These are phyloP conservation scores for Isoetes taiwanensis DNA, from an alignment of 75 land plant genomes.

Conservation along the genomic window DNA sequence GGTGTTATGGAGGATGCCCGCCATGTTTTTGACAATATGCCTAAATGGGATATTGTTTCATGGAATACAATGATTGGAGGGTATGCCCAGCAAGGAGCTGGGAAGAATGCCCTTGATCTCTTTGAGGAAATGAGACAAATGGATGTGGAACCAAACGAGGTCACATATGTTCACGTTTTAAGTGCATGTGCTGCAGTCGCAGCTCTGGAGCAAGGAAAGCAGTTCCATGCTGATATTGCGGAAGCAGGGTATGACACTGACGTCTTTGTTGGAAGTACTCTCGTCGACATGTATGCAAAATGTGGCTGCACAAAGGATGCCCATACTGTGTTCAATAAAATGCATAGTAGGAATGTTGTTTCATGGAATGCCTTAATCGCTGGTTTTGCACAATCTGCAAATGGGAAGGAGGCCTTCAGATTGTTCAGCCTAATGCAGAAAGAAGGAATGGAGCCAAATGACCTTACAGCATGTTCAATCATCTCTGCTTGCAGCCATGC, in stretches of 20 bases:
- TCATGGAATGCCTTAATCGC: slow-evolving; percentile 31
- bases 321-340: slow-evolving; percentile 13
- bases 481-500: slow-evolving; percentile 22
- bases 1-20: slow-evolving; percentile 21
- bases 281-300: no score
- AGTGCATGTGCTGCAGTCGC: slow-evolving; percentile 17
- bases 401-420: slow-evolving; percentile 29
- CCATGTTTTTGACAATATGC: slow-evolving; percentile 27
- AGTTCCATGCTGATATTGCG: slow-evolving; percentile 25
- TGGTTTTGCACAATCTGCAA: slow-evolving; percentile 53
- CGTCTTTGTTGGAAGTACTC: no score
- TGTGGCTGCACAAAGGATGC: slow-evolving; percentile 13
- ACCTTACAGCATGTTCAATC: slow-evolving; percentile 20
- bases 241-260: slow-evolving; percentile 19
- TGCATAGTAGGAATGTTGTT: slow-evolving; percentile 8
- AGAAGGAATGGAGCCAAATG: slow-evolving; percentile 35
- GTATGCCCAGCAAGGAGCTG: slow-evolving; percentile 20
- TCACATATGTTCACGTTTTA: slow-evolving; percentile 34
- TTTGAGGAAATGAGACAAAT: slow-evolving; percentile 25
- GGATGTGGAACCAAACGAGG: slow-evolving; percentile 23
- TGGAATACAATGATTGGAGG: slow-evolving; percentile 72
- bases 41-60: slow-evolving; percentile 41
- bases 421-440: slow-evolving; percentile 31
- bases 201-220: slow-evolving; percentile 18
- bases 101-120: slow-evolving; percentile 23